Conservation (phyloP, 1,139 yeast genomes). For the Geotrichum macrosporum region DNA sequence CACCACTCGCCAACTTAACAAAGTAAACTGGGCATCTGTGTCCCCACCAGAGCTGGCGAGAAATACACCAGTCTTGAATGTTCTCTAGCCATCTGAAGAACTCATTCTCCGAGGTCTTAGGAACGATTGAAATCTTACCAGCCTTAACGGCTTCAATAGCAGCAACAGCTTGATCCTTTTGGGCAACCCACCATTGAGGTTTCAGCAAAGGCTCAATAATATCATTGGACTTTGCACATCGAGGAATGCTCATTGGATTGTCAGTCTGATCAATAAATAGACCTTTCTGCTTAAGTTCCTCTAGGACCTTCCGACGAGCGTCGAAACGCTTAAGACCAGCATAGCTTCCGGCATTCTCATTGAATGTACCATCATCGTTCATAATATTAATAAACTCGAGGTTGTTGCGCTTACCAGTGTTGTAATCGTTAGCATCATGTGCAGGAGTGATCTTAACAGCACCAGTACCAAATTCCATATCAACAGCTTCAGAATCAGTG, state of each 20-base stretch:
- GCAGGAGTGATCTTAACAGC: constrained; percentile 99
- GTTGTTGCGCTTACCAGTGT: constrained; percentile 89
- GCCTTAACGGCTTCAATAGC: constrained; percentile 82
- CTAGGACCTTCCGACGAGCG: constrained; percentile 84
- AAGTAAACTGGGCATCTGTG: constrained; percentile 97
- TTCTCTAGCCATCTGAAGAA: constrained; percentile 94
- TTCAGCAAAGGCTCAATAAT: constrained; percentile 91
- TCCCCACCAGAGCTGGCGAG: constrained; percentile 99
- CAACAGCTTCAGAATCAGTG: constrained; percentile 89
- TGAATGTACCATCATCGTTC: constrained; percentile 87
- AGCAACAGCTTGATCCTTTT: constrained; percentile 80
- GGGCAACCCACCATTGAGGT: constrained; percentile 99
- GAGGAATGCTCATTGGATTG: constrained; percentile 92
- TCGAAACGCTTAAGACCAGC: constrained; percentile 88
- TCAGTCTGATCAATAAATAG: constrained; percentile 80
- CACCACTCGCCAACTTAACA: constrained; percentile 48
- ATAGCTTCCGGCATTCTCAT: constrained; percentile 88
- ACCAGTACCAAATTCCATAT: constrained; percentile 99
- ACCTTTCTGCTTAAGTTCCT: constrained; percentile 67
- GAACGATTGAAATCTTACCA: constrained; percentile 77
- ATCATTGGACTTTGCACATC: constrained; percentile 95
- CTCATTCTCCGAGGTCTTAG: constrained; percentile 87
- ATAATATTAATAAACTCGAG: constrained; percentile 84
- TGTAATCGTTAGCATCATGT: constrained; percentile 95
- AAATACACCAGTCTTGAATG: constrained; percentile 99